phyloP scores from a whole-genome alignment of 441 rosid genomes.

The Adansonia madagascariensis region DNA sequence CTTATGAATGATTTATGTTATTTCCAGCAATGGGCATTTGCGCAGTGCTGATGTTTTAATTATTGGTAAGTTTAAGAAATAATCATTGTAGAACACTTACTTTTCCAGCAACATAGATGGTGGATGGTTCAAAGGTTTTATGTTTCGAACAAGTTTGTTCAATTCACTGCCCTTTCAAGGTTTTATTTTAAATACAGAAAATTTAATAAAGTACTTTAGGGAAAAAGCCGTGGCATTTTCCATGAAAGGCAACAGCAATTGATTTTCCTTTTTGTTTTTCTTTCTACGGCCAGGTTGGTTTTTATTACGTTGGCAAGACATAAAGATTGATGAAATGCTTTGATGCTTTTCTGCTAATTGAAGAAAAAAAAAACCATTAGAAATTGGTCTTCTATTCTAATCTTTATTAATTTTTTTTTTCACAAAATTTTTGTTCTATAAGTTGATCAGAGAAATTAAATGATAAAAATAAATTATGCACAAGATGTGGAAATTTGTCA shows the following conservation, averaged over 20 bases:
- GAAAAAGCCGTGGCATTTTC: not conserved
- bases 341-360: not conserved
- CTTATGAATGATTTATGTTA: not conserved
- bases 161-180: not conserved
- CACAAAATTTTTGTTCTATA: not conserved
- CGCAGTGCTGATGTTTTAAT: not conserved
- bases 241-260: not conserved
- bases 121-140: conserved; percentile 83
- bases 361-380: not conserved
- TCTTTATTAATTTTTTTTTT: not conserved
- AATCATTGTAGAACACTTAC: conserved; percentile 62
- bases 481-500: not conserved
- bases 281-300: not conserved
- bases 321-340: not conserved
- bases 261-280: not conserved
- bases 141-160: conserved; percentile 74
- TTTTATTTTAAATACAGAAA: not conserved
- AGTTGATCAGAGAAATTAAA: too few species aligned
- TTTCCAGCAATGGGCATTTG: conserved; percentile 3
- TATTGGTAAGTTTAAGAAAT: not conserved
- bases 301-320: not conserved
- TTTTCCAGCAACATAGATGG: conserved; percentile 90
- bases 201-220: conserved; percentile 38
- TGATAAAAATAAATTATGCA: too few species aligned
- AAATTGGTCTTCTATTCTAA: not conserved